Evolutionary conservation across 352 stramenopile species (phyloP).

Genomic region (Phytopythium delawarense): DNA sequence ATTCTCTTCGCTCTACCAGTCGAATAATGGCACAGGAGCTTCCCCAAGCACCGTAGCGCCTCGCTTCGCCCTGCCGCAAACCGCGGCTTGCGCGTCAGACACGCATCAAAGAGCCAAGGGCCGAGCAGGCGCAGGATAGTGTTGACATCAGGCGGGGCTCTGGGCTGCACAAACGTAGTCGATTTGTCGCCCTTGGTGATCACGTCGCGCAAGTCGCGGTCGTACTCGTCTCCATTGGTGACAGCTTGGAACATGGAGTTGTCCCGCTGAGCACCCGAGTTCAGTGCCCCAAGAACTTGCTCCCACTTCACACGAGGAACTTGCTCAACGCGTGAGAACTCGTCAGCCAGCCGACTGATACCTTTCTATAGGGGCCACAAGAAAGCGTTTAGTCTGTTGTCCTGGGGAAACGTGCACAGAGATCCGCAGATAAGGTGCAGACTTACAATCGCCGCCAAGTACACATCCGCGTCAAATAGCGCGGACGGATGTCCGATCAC

Average conservation of each 20-base stretch:
- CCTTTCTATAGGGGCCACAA: conserved; percentile 43
- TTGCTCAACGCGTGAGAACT: conserved; percentile 68
- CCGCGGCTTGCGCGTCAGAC: conserved; percentile 59
- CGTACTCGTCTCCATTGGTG: conserved; percentile 28
- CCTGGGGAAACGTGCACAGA: not conserved
- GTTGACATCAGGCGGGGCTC: conserved; percentile 81
- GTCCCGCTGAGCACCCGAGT: conserved; percentile 39
- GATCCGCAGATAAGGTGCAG: not conserved
- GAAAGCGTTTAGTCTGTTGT: not conserved
- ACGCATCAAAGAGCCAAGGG: conserved; percentile 85
- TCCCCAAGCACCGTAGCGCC: conserved; percentile 70
- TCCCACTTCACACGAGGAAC: conserved; percentile 70
- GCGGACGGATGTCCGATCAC: conserved; percentile 81
- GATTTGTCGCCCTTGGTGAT: conserved; percentile 18
- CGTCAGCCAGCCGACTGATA: conserved; percentile 69
- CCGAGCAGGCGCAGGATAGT: conserved; percentile 75
- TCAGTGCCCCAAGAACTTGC: conserved; percentile 61
- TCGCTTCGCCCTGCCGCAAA: conserved; percentile 74
- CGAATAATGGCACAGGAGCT: conserved; percentile 63
- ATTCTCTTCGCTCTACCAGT: conserved; percentile 75
- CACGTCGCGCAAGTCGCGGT: conserved; percentile 13
- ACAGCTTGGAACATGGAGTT: conserved; percentile 41
- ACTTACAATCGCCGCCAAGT: conserved; percentile 69
- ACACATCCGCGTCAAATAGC: conserved; percentile 81
- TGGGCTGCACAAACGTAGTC: conserved; percentile 25